Conservation (phyloP, 2,329 filamentous ascomycete species). For the Ceratocystis alfenasii region DNA sequence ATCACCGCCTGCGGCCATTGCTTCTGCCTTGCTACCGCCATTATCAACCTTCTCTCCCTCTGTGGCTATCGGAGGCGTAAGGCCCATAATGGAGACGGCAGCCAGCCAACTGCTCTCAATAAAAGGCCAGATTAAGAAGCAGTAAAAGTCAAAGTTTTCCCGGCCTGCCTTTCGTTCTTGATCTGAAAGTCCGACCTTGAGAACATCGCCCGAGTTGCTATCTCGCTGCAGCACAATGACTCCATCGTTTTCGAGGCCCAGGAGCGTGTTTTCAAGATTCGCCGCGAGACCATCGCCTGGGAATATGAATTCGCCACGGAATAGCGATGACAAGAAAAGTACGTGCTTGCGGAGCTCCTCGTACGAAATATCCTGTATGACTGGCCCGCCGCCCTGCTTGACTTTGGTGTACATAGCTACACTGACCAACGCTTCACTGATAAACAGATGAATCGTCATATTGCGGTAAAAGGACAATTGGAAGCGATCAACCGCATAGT, state of each 20-base stretch:
- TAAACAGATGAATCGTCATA: conserved; percentile 98
- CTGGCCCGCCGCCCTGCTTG: conserved; percentile 77
- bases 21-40: not conserved
- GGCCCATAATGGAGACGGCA: conserved; percentile 73
- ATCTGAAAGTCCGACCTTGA: conserved; percentile 60
- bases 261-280: conserved; percentile 71
- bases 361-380: conserved; percentile 68
- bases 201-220: conserved; percentile 37
- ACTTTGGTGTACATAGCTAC: conserved; percentile 82
- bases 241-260: conserved; percentile 63
- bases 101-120: conserved; percentile 91
- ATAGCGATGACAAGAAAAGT: conserved; percentile 80
- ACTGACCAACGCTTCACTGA: conserved; percentile 81
- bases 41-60: not conserved
- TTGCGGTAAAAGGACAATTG: conserved; percentile 97
- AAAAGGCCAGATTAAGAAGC: conserved; percentile 97
- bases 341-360: conserved; percentile 65
- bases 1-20: conserved; percentile 23
- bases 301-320: conserved; percentile 95
- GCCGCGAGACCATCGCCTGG: conserved; percentile 67
- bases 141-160: conserved; percentile 98
- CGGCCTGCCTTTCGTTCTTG: conserved; percentile 65
- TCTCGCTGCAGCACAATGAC: conserved; percentile 49
- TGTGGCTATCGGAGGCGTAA: conserved; percentile 56
- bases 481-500: conserved; percentile 89